Evolutionary conservation across 371 early-diverging fungal species (phyloP), one percentile per base, ranked within the genome.

Genomic region (Gilbertella persicaria): DNA sequence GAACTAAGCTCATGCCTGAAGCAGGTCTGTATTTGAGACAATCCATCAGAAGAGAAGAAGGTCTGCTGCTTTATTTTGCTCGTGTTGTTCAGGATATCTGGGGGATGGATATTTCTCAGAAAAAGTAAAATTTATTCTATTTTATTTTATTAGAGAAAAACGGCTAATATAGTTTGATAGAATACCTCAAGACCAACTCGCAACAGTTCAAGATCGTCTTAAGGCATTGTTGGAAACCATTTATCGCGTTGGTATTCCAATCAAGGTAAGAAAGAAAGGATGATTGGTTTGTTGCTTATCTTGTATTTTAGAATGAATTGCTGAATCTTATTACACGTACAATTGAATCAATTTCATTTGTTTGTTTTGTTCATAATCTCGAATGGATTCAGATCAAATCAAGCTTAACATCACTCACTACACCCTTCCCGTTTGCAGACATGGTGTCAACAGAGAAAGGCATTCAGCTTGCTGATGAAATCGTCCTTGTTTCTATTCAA

Each of bases 391-490:
- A 54, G 23, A 45, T 54, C 4, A 35, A 46, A 2, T 23, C 13
- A 23, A 42, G 25, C 0, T n/a, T 45, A 45, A 14, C 2, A 29
- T 30, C 29, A 7, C 21, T 29, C 14, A 30, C 10, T 44, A 16
- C 53, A 2, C 13, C 44, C 20, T 25, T 39, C 16, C 10, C 26
- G 16, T 55, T 61, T 55, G 30, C 28, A 39, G 50, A 55, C 7
- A 14, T 55, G 0, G 42, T 61, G n/a, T 55, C 61, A 17, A 61
- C 55, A 4, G 41, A 46, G 10, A 23, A 61, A 20, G 61, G 61
- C 2, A 46, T 44, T 9, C 13, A 39, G 3, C 24, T 50, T 39
- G 19, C 41, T 2, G 44, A 50, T 21, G 28, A 49, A 12, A 25
- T 51, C 3, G 42, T 61, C 2, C 8, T 50, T 5, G 35, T 45